Evolutionary conservation across 768 basidiomycete genomes (phyloP), one percentile per base, ranked within the genome.

Genomic region (Leccinum aurantiacum): DNA sequence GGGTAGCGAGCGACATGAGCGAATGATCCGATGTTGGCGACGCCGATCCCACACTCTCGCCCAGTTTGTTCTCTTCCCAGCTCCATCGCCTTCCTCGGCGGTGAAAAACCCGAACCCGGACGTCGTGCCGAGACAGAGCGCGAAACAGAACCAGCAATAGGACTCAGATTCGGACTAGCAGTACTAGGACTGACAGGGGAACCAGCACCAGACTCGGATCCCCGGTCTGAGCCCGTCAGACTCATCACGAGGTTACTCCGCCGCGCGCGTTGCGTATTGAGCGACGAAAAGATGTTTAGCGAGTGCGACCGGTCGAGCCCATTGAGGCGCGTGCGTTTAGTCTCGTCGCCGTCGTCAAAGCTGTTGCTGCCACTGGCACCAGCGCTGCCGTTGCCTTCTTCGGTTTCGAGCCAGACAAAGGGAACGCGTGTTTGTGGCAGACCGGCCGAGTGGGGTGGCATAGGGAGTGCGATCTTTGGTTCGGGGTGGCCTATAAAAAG

Each of bases 401-500:
- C 48, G 14, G 73, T 71, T 59, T 79, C 74, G 56, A 79, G 71
- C 84, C 82, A 84, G 64, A 82, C 78, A 2, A 82, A 80, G 1
- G 84, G 82, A 17, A 84, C 77, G 0, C 31, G 57, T 0, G 70
- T 66, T 3, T 14, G 57, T 1, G 63, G 59, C 35, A 67, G 67
- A 17, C 67, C 59, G 8, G 69, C 64, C 22, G 72, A 63, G 29
- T 64, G 67, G 72, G 68, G 22, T 6, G 65, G 61, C 4, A 61
- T 52, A 1, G 70, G 70, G 6, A 68, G 61, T n/a, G 25, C 25
- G 25, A 25, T 25, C 22, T 2, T 25, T 25, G 5, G 25, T 25
- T 25, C 25, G 25, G 25, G 25, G 25, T 25, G 25, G 25, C 25
- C 25, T 25, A 0, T 25, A 25, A 25, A 25, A 25, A 25, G 4